Evolutionary conservation across 108 stramenopile species (phyloP), one percentile per base, ranked within the genome.

Genomic region (Pseudonitzschia multistriata): DNA sequence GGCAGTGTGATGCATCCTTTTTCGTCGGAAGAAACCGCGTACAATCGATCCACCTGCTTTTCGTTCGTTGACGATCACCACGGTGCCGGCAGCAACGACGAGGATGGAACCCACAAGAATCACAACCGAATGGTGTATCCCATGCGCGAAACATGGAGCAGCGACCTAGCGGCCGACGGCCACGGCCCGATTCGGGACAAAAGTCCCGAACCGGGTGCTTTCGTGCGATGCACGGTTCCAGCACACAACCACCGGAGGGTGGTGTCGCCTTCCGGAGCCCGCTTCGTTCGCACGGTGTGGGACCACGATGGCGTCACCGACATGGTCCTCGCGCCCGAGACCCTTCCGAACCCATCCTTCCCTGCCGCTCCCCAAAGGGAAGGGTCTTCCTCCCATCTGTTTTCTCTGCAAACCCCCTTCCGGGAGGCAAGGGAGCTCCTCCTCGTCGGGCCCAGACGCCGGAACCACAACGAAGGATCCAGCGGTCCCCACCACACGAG

Each of bases 251-350:
- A n/a, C n/a, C n/a, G n/a, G n/a, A n/a, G n/a, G n/a, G n/a, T n/a
- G n/a, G n/a, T n/a, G n/a, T n/a, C n/a, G n/a, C n/a, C n/a, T n/a
- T n/a, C n/a, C n/a, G n/a, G n/a, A n/a, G n/a, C n/a, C n/a, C n/a
- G n/a, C n/a, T n/a, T n/a, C n/a, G n/a, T n/a, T n/a, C 70, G 82
- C 7, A 66, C 35, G 30, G 68, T 79, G 17, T 68, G 42, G 31
- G 50, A 74, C 61, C 79, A 67, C 19, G 83, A 83, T 62, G 83
- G 83, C 15, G 68, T 83, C 24, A 70, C 78, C 25, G 83, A 83
- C 70, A 35, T 79, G 4, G 2, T 56, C 17, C 49, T 79, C 30
- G 72, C 19, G 14, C 17, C 47, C 14, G 1, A 48, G 47, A 48
- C 47, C 17, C 47, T 17, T 14, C 19, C 1, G 1, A 17, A 19